Percentiles rank a stretch among this genome's conserved stretches.
Conservation (phyloP, 768 basidiomycete species). For the Lentinula raphanica region DNA sequence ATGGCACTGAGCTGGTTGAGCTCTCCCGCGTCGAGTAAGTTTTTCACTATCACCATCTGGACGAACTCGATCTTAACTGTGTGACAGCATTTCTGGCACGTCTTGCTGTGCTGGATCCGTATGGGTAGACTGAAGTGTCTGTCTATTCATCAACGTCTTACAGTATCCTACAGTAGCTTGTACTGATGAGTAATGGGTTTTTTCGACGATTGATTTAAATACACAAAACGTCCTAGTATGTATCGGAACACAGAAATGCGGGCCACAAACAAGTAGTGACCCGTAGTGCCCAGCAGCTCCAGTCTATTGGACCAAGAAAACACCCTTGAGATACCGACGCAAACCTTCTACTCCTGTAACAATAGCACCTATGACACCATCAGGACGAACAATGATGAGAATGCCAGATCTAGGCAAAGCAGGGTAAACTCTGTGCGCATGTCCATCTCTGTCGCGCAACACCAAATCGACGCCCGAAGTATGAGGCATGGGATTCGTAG, state of each 20-base stretch:
- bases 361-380: constrained; percentile 18
- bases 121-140: background rate
- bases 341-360: constrained; percentile 15
- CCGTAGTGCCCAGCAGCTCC: too few relatives aligned
- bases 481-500: too few relatives aligned
- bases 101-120: constrained; percentile 5
- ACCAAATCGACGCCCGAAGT: too few relatives aligned
- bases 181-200: too few relatives aligned
- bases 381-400: constrained; percentile 19
- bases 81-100: background rate
- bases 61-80: background rate
- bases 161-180: too few relatives aligned
- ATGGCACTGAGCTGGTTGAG: background rate
- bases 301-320: background rate
- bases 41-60: background rate
- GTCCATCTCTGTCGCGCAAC: constrained; percentile 20
- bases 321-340: background rate
- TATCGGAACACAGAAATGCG: too few relatives aligned
- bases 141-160: too few relatives aligned
- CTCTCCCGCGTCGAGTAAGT: constrained; percentile 2
- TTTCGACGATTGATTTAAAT: too few relatives aligned
- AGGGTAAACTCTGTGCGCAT: constrained; percentile 21
- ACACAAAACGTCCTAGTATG: too few relatives aligned
- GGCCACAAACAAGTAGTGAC: too few relatives aligned
- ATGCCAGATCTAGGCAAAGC: constrained; percentile 55